phyloP scores from a whole-genome alignment of 257 asterid genomes.

The Solanum dulcamara region DNA sequence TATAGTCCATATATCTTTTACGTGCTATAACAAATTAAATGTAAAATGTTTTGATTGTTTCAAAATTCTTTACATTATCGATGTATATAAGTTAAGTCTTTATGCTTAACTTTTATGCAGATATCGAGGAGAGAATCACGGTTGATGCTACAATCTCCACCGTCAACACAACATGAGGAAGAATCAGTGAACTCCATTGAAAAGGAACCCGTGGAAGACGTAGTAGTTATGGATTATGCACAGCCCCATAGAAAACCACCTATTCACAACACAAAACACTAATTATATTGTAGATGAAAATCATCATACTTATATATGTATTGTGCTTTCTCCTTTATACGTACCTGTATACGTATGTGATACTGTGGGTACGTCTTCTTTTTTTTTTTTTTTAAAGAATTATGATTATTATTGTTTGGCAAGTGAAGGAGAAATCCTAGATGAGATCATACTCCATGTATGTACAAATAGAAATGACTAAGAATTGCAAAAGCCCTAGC shows the following conservation, averaged over 20 bases:
- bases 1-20: background rate
- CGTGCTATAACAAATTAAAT: background rate
- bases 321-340: background rate
- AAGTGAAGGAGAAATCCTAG: constrained; percentile 1
- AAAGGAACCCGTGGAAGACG: constrained; percentile 25
- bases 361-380: background rate
- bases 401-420: background rate
- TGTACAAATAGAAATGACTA: background rate
- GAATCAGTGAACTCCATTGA: constrained; percentile 25
- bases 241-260: constrained; percentile 88
- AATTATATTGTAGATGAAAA: background rate
- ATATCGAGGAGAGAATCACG: constrained; percentile 14
- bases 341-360: background rate
- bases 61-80: background rate
- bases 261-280: constrained; percentile 59
- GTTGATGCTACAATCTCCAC: constrained; percentile 18
- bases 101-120: background rate
- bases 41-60: background rate
- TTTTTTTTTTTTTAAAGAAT: background rate
- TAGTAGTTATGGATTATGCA: constrained; percentile 62
- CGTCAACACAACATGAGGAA: constrained; percentile 7
- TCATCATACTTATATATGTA: background rate
- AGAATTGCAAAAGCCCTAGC: background rate
- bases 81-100: background rate
- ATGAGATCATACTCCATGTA: background rate